Base-by-base conservation (phyloP, 2,329 filamentous ascomycete genomes). In the Coniosporium tulheliwenetii region DNA sequence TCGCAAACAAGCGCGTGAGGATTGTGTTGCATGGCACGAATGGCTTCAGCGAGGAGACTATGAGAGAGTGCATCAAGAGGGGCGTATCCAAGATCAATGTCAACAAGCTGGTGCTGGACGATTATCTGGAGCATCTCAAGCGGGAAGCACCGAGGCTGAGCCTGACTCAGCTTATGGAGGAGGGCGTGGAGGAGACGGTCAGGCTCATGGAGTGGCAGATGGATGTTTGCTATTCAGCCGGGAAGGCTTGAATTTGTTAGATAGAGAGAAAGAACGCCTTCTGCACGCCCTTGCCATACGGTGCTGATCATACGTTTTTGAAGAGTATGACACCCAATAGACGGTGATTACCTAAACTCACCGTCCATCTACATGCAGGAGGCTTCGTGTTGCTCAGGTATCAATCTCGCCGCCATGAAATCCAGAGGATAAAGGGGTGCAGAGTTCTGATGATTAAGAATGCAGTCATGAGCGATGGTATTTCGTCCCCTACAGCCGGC, bases 11-110 rank as follows among this genome's bases (percentile, higher is more conserved):
- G 1, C 60, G 64, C 14, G 69, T 71, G 0, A 45, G 58, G 48
- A 66, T 64, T 55, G 72, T 70, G 1, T 56, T 77, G 29, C 73
- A 77, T 45, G 73, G 73, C 2, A 75, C 71, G 0, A 74, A 75
- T 45, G 68, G 66, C 36, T 75, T 75, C 44, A 56, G 62, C 1
- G 54, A 63, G 4, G 59, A 67, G n/a, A 52, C 73, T 2, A 67
- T 73, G 62, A 52, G 59, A 47, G 48, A 56, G 39, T 76, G 72
- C 48, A 72, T 77, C 47, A 52, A 54, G 15, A 60, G 60, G 10
- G 71, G 72, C 0, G 62, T 70, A n/a, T 59, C 65, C 16, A 75
- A 75, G 52, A 58, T 75, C 44, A 77, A 77, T 45, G 70, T 77
- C 2, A 77, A 77, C 47, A 70, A 68, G 52, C 48, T 68, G 31